These are phyloP conservation scores for Ceratocystiopsis minuta DNA, from an alignment of 2,329 filamentous ascomycete species.

Conservation along the genomic window DNA sequence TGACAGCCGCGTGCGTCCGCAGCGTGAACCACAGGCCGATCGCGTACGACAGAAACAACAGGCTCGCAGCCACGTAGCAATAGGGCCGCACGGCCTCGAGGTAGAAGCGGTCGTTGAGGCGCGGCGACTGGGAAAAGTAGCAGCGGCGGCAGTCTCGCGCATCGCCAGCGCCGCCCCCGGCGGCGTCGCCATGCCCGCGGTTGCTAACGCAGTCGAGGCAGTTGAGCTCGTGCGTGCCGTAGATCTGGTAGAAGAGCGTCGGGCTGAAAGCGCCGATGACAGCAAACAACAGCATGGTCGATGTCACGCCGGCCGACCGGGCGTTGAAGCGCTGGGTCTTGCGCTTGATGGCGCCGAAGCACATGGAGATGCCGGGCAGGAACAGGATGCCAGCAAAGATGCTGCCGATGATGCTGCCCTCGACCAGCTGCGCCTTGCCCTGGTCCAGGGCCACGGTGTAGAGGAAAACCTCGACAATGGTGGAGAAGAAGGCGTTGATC, in stretches of 20 bases:
- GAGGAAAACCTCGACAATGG: constrained; percentile 89
- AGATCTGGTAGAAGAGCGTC: constrained; percentile 96
- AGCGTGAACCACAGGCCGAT: constrained; percentile 93
- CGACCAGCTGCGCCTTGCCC: constrained; percentile 82
- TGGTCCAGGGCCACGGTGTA: constrained; percentile 89
- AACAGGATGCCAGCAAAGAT: constrained; percentile 95
- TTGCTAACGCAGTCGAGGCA: constrained; percentile 46
- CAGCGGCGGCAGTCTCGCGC: constrained; percentile 72
- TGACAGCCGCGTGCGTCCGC: constrained; percentile 86
- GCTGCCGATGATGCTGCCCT: constrained; percentile 92
- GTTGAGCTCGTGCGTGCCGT: constrained; percentile 89
- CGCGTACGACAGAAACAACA: constrained; percentile 82
- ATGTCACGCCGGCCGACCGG: constrained; percentile 86
- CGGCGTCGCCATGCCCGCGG: constrained; percentile 27
- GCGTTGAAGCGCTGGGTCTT: constrained; percentile 98
- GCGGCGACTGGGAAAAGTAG: constrained; percentile 79
- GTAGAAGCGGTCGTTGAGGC: constrained; percentile 76
- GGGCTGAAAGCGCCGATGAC: constrained; percentile 90
- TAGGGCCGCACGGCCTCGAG: constrained; percentile 81
- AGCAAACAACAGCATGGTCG: constrained; percentile 93
- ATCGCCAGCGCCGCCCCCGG: constrained; percentile 17
- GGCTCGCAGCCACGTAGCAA: constrained; percentile 68
- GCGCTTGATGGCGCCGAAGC: constrained; percentile 90
- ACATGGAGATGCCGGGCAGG: constrained; percentile 91
- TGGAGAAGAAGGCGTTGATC: constrained; percentile 96